Percentiles rank a stretch among this genome's conserved stretches.
These are phyloP conservation scores for Fusarium metavorans DNA, from an alignment of 2,329 filamentous ascomycete genomes.

Conservation along the genomic window DNA sequence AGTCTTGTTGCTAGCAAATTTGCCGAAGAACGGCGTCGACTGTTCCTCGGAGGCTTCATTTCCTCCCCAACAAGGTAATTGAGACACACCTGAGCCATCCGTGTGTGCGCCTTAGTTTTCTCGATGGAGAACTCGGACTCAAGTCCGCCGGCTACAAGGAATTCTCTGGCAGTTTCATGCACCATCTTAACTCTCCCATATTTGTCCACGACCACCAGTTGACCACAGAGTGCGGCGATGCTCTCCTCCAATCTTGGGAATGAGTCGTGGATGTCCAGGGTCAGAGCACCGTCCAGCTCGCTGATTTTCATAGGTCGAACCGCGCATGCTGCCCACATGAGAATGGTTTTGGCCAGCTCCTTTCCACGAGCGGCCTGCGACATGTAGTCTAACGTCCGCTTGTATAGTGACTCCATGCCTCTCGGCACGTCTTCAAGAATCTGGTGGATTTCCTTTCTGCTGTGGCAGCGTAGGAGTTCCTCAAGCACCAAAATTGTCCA, in stretches of 20 bases:
- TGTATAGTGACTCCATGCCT: slow-evolving; percentile 52
- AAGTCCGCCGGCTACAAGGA: slow-evolving; percentile 38
- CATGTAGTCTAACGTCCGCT: slow-evolving; percentile 48
- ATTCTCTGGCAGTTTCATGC: slow-evolving; percentile 54
- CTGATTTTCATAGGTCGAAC: slow-evolving; percentile 48
- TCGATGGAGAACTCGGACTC: slow-evolving; percentile 49
- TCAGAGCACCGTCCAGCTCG: slow-evolving; percentile 52
- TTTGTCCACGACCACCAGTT: slow-evolving; percentile 53
- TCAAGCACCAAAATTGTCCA: slow-evolving; percentile 52
- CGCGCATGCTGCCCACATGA: slow-evolving; percentile 52
- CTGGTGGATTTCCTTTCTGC: slow-evolving; percentile 45
- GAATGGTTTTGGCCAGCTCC: slow-evolving; percentile 50
- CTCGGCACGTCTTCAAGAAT: slow-evolving; percentile 47
- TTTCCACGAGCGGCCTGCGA: slow-evolving; percentile 42
- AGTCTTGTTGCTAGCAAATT: slow-evolving; percentile 15
- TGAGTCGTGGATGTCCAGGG: slow-evolving; percentile 48
- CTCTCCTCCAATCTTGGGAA: slow-evolving; percentile 44
- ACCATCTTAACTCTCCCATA: slow-evolving; percentile 49
- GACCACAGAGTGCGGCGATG: slow-evolving; percentile 48
- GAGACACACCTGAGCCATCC: slow-evolving; percentile 51
- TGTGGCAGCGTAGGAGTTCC: slow-evolving; percentile 45
- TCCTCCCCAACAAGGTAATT: slow-evolving; percentile 48
- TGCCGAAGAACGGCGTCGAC: slow-evolving; percentile 23
- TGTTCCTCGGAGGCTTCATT: slow-evolving; percentile 49
- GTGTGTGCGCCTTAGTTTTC: slow-evolving; percentile 44